Evolutionary conservation across 192 early-diverging fungal genomes (phyloP).

Genomic region (Obelidium mucronatum): DNA sequence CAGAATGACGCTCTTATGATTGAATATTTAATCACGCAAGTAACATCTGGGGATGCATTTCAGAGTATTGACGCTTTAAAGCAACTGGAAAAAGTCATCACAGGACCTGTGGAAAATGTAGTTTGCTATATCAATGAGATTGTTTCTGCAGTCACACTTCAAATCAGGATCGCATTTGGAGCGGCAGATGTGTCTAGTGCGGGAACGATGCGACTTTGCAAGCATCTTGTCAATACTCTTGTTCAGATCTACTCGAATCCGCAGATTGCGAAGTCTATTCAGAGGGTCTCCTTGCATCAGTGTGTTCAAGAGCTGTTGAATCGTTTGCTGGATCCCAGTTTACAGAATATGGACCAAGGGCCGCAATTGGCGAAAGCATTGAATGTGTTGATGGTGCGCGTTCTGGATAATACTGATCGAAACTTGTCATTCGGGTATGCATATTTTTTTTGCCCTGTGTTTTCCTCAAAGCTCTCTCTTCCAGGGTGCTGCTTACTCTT

Average conservation of each 20-base stretch:
- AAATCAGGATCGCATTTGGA: constrained; percentile 77
- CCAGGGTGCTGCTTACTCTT: constrained; percentile 75
- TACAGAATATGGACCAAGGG: constrained; percentile 67
- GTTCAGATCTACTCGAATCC: constrained; percentile 78
- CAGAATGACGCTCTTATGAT: constrained; percentile 46
- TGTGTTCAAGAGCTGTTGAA: constrained; percentile 80
- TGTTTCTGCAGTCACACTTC: constrained; percentile 75
- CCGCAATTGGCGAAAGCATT: constrained; percentile 70
- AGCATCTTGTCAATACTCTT: constrained; percentile 79
- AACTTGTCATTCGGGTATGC: constrained; percentile 75
- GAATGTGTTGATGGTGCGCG: constrained; percentile 90
- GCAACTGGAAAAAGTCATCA: constrained; percentile 73
- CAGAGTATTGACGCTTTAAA: constrained; percentile 79
- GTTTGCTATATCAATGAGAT: constrained; percentile 69
- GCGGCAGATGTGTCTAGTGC: constrained; percentile 58
- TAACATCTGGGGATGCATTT: constrained; percentile 67
- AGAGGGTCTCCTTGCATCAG: constrained; percentile 68
- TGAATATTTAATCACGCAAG: constrained; percentile 73
- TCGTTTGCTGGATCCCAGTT: constrained; percentile 79
- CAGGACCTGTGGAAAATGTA: constrained; percentile 57
- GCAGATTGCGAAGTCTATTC: constrained; percentile 69
- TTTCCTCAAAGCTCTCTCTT: constrained; percentile 8
- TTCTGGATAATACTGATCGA: constrained; percentile 87
- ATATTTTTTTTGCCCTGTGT: not conserved
- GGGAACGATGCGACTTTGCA: constrained; percentile 72